A percentile compares a stretch with the other conserved stretches of the same genome.
These are phyloP conservation scores for Saprolegnia diclina DNA, from an alignment of 352 stramenopile genomes.

Conservation along the genomic window DNA sequence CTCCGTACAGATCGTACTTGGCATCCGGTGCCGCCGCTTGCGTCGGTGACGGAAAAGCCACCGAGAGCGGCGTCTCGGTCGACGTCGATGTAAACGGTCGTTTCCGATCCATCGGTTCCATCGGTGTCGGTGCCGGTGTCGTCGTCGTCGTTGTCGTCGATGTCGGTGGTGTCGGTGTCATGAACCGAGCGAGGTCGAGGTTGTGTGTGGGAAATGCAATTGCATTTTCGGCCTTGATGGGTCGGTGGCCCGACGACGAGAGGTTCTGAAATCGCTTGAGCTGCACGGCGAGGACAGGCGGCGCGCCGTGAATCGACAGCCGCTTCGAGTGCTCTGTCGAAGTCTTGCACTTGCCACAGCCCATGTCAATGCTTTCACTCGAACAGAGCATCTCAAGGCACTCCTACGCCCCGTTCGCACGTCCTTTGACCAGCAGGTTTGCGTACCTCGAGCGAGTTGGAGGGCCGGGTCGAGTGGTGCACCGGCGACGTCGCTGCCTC, in stretches of 20 bases:
- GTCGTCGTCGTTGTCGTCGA: conserved; percentile 24
- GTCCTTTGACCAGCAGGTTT: background rate
- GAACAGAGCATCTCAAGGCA: conserved; percentile 47
- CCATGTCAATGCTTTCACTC: conserved; percentile 39
- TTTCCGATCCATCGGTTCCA: conserved; percentile 27
- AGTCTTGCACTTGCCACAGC: conserved; percentile 40
- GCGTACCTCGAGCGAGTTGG: conserved; percentile 15
- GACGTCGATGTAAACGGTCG: conserved; percentile 34
- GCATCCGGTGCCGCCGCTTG: conserved; percentile 39
- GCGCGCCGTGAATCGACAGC: conserved; percentile 47
- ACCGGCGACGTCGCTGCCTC: background rate
- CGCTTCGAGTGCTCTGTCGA: conserved; percentile 42
- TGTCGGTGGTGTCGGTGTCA: conserved; percentile 30
- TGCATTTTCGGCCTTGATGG: conserved; percentile 83
- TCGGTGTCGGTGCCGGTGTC: conserved; percentile 4
- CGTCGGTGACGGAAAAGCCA: conserved; percentile 38
- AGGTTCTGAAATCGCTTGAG: conserved; percentile 60
- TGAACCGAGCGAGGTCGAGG: conserved; percentile 65
- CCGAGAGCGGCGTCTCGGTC: conserved; percentile 24
- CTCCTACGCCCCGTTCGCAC: conserved; percentile 28
- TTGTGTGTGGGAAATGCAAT: conserved; percentile 89
- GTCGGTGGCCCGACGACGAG: conserved; percentile 38
- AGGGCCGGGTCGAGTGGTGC: conserved; percentile 2
- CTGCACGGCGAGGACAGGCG: conserved; percentile 53
- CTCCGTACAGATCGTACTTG: conserved; percentile 88